A percentile compares a stretch with the other conserved stretches of the same genome.
phyloP scores from a whole-genome alignment of 2,329 filamentous ascomycete species.

The Xylaria sp. region DNA sequence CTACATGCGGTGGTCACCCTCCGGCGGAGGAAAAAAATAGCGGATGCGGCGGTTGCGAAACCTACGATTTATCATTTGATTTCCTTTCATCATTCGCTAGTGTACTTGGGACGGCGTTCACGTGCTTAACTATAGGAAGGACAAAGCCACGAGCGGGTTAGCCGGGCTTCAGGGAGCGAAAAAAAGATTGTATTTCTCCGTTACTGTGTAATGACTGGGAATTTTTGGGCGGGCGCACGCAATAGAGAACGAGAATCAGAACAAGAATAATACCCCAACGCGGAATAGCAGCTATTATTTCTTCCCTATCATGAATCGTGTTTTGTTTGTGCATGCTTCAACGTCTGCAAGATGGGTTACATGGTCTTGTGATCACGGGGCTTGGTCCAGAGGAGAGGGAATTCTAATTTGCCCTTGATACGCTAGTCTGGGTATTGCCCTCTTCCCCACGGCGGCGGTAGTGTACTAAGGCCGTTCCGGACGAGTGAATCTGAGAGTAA shows the following conservation, averaged over 20 bases:
- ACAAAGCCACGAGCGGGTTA: conserved; percentile 1
- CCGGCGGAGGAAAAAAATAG: conserved; percentile 4
- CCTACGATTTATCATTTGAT: conserved; percentile 21
- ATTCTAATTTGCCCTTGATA: not conserved
- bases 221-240: conserved; percentile 22
- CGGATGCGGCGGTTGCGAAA: conserved; percentile 14
- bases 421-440: not conserved
- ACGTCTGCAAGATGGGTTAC: conserved; percentile 34
- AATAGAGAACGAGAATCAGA: conserved; percentile 24
- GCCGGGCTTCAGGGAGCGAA: conserved; percentile 10
- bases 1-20: not conserved
- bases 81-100: conserved; percentile 9
- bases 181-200: conserved; percentile 15
- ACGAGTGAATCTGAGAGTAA: not conserved
- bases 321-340: conserved; percentile 34
- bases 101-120: conserved; percentile 27
- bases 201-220: conserved; percentile 8
- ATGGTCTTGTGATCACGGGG: conserved; percentile 34
- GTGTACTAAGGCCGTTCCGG: conserved; percentile 2
- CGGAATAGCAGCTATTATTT: conserved; percentile 17
- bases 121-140: conserved; percentile 10
- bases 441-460: conserved; percentile 18
- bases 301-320: not conserved
- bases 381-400: conserved; percentile 13
- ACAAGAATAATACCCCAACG: conserved; percentile 19